Conservation (phyloP, 805 yeast species). For the Priceomyces carsonii region DNA sequence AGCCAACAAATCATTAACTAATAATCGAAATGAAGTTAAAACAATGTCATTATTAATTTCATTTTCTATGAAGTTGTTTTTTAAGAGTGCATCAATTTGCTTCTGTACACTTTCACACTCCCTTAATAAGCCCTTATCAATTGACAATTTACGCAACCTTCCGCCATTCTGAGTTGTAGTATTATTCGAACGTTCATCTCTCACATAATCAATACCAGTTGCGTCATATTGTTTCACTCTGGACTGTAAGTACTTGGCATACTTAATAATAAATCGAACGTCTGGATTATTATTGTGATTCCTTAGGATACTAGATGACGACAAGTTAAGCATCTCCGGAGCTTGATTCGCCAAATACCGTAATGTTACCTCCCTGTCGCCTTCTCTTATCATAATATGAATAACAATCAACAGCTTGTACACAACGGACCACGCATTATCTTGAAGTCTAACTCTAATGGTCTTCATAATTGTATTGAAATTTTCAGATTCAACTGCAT, state of each 20-base stretch:
- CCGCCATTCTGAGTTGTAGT: conserved; percentile 52
- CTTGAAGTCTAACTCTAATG: conserved; percentile 62
- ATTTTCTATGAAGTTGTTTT: conserved; percentile 72
- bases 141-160: conserved; percentile 60
- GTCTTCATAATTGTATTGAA: conserved; percentile 70
- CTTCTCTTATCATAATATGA: conserved; percentile 92
- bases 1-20: conserved; percentile 86
- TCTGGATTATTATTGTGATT: conserved; percentile 45
- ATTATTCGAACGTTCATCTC: conserved; percentile 58
- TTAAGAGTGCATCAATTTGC: conserved; percentile 74
- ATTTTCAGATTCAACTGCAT: conserved; percentile 43
- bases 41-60: conserved; percentile 85
- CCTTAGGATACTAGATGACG: conserved; percentile 37
- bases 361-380: conserved; percentile 75
- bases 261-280: conserved; percentile 57
- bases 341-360: conserved; percentile 51
- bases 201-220: conserved; percentile 73
- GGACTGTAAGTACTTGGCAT: conserved; percentile 67
- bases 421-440: conserved; percentile 88
- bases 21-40: conserved; percentile 79
- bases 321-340: conserved; percentile 50
- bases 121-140: conserved; percentile 78
- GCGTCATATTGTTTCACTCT: conserved; percentile 70
- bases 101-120: conserved; percentile 83
- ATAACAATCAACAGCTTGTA: conserved; percentile 82